Conservation (phyloP, 169 alveolate species). For the Ichthyophthirius multifiliis region DNA sequence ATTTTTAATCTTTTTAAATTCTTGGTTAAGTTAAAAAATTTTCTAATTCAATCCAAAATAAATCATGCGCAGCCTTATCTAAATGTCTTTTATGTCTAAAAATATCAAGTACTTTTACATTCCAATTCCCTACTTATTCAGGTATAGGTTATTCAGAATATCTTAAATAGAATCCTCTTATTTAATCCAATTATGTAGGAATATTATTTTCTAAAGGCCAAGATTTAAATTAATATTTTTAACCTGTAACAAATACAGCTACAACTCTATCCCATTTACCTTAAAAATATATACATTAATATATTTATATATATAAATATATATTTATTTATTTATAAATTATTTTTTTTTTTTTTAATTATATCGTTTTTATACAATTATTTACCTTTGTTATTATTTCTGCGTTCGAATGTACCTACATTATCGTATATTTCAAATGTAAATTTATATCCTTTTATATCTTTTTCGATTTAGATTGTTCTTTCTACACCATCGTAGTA, state of each 20-base stretch:
- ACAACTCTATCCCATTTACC: constrained; percentile 4
- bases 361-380: too few species aligned
- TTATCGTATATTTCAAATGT: background rate
- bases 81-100: background rate
- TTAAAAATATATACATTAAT: background rate
- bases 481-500: background rate
- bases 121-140: background rate
- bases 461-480: background rate
- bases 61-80: background rate
- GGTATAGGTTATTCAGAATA: background rate
- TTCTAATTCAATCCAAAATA: background rate
- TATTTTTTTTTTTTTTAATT: background rate
- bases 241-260: background rate
- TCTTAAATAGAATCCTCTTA: background rate
- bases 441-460: background rate
- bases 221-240: background rate
- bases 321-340: background rate
- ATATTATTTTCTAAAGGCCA: constrained; percentile 7
- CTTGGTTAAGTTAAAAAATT: constrained; percentile 1
- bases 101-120: background rate
- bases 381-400: background rate
- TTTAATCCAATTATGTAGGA: background rate
- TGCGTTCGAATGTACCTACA: background rate
- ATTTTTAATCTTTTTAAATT: background rate
- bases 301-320: background rate